Conservation (phyloP, 495 filamentous ascomycete species). For the Hypoxylon fragiforme region DNA sequence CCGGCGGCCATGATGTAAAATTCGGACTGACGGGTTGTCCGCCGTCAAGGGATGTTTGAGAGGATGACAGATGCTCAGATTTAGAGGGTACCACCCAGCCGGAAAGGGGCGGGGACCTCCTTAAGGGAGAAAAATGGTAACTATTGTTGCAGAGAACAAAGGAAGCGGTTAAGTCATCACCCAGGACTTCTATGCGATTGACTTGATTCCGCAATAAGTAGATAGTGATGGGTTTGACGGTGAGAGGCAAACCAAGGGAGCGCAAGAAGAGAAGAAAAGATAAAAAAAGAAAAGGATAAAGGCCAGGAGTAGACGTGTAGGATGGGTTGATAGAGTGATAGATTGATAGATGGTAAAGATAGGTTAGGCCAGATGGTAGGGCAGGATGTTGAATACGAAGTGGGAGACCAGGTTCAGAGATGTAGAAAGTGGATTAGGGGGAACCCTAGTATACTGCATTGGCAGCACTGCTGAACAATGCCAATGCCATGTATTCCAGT, state of each 20-base stretch:
- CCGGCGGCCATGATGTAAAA: constrained; percentile 63
- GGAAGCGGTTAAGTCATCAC: constrained; percentile 30
- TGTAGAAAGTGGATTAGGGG: constrained; percentile 13
- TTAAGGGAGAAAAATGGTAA: constrained; percentile 21
- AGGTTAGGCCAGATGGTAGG: constrained; percentile 1
- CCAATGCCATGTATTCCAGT: no score
- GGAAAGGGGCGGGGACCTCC: constrained; percentile 22
- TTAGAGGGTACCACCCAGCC: constrained; percentile 12
- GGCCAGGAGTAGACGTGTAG: no score
- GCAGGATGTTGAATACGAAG: constrained; percentile 26
- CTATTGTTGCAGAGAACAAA: constrained; percentile 25
- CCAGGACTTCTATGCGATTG: constrained; percentile 12
- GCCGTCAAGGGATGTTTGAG: constrained; percentile 4
- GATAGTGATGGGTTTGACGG: neutral
- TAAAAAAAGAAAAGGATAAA: constrained; percentile 6
- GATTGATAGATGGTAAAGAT: constrained; percentile 1
- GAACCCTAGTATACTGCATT: neutral
- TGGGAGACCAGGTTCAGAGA: constrained; percentile 2
- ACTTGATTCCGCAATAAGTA: constrained; percentile 16
- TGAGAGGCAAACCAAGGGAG: constrained; percentile 1
- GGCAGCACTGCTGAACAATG: neutral
- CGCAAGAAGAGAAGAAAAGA: constrained; percentile 2
- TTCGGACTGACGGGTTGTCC: constrained; percentile 8
- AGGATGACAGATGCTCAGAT: constrained; percentile 1
- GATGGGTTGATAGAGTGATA: constrained; percentile 7